phyloP scores from a whole-genome alignment of 768 basidiomycete species.

The Auriscalpium microsporum region DNA sequence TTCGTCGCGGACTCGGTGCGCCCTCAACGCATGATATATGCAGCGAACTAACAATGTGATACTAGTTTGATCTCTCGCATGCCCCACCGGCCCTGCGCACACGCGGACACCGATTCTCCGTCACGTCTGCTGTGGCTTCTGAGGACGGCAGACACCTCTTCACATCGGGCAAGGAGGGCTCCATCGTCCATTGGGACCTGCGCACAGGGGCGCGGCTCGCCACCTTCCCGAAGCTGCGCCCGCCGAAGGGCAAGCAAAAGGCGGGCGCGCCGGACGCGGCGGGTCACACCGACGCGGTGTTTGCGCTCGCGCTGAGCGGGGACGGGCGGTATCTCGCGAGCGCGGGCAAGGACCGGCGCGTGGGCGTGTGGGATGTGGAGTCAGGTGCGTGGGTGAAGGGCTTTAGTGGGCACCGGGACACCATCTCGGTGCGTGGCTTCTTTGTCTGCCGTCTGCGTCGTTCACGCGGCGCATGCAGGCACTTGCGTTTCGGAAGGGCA shows the following conservation, averaged over 20 bases:
- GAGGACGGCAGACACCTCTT: slow-evolving; percentile 70
- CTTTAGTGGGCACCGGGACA: slow-evolving; percentile 71
- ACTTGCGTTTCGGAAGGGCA: slow-evolving; percentile 69
- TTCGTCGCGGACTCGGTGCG: slow-evolving; percentile 69
- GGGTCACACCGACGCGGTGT: slow-evolving; percentile 85
- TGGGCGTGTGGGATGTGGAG: slow-evolving; percentile 84
- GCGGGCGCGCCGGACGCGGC: slow-evolving; percentile 35
- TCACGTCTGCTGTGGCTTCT: slow-evolving; percentile 76
- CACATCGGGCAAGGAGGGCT: slow-evolving; percentile 86
- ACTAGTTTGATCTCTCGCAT: slow-evolving; percentile 49
- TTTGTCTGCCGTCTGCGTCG: slow-evolving; percentile 33
- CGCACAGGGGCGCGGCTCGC: slow-evolving; percentile 48
- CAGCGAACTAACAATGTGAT: background rate
- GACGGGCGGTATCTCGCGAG: slow-evolving; percentile 84
- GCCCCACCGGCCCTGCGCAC: slow-evolving; percentile 48
- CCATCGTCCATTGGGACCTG: slow-evolving; percentile 81
- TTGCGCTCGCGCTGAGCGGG: slow-evolving; percentile 73
- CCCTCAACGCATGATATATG: slow-evolving; percentile 6
- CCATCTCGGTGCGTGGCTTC: slow-evolving; percentile 50
- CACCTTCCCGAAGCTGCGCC: slow-evolving; percentile 53
- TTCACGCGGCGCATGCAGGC: slow-evolving; percentile 32
- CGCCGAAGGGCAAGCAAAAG: slow-evolving; percentile 39
- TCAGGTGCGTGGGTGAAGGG: slow-evolving; percentile 69
- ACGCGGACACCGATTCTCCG: slow-evolving; percentile 67
- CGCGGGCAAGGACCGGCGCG: slow-evolving; percentile 72